Evolutionary conservation across 257 asterid species (phyloP).

Genomic region (Nicotiana obtusifolia): DNA sequence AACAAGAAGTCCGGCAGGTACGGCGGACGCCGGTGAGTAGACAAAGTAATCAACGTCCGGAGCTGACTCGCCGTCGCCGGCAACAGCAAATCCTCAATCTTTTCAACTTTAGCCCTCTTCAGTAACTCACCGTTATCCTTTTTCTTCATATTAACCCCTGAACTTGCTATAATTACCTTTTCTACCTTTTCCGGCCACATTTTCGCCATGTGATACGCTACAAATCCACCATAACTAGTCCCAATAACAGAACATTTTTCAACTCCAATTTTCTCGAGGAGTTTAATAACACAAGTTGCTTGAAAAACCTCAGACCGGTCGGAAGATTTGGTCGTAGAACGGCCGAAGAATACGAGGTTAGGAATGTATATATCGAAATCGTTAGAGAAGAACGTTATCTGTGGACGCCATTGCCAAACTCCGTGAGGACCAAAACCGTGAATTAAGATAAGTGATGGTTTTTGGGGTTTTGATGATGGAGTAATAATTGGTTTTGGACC

Average conservation of each 20-base stretch:
- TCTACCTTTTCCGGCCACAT: constrained; percentile 74
- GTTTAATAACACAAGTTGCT: constrained; percentile 46
- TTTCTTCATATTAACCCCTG: constrained; percentile 52
- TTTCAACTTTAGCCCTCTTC: constrained; percentile 37
- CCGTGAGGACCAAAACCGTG: constrained; percentile 78
- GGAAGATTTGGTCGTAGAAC: constrained; percentile 38
- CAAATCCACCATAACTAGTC: constrained; percentile 84
- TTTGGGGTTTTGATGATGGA: constrained; percentile 16
- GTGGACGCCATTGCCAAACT: constrained; percentile 73
- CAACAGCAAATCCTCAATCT: constrained; percentile 49
- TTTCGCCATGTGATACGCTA: constrained; percentile 62
- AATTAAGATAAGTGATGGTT: constrained; percentile 52
- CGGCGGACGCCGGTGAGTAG: constrained; percentile 24
- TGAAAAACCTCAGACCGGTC: constrained; percentile 70
- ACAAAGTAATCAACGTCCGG: constrained; percentile 29
- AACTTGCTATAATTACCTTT: constrained; percentile 83
- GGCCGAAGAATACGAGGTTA: constrained; percentile 66
- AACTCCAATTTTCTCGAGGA: constrained; percentile 46
- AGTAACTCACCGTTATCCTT: constrained; percentile 41
- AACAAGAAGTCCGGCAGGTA: constrained; percentile 57
- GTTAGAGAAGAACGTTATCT: constrained; percentile 41
- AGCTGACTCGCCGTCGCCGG: constrained; percentile 42
- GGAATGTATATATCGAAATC: constrained; percentile 57
- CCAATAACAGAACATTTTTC: constrained; percentile 49
- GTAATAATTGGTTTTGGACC: constrained; percentile 34